These are phyloP conservation scores for Didymellaceae sp. DNA, from an alignment of 2,329 filamentous ascomycete species.

Conservation along the genomic window DNA sequence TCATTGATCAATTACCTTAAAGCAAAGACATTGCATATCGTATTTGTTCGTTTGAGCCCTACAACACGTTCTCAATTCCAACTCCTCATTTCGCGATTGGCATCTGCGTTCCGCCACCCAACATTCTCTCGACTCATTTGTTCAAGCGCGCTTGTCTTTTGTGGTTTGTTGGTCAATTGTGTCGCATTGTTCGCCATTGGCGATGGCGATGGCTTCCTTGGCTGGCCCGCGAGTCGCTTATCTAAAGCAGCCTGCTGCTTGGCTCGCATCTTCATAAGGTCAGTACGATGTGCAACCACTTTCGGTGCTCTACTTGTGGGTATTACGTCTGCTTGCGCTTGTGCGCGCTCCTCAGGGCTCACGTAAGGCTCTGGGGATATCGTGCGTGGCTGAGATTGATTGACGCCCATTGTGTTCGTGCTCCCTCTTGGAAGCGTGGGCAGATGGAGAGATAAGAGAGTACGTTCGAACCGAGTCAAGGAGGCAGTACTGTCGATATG, in stretches of 20 bases:
- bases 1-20: too few species aligned
- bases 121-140: constrained; percentile 40
- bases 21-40: too few species aligned
- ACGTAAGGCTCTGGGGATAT: constrained; percentile 30
- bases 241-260: constrained; percentile 40
- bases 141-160: constrained; percentile 37
- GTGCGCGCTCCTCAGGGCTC: constrained; percentile 32
- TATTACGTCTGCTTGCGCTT: constrained; percentile 34
- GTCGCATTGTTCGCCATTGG: constrained; percentile 6
- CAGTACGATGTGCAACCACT: neutral
- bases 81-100: constrained; percentile 33
- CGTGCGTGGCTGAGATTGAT: constrained; percentile 27
- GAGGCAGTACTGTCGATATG: too few species aligned
- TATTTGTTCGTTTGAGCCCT: neutral
- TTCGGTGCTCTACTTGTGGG: neutral
- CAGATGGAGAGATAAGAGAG: too few species aligned
- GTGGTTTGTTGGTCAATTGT: constrained; percentile 13
- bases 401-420: constrained; percentile 36
- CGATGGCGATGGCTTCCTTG: constrained; percentile 21
- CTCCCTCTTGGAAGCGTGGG: too few species aligned
- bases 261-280: constrained; percentile 36
- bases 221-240: constrained; percentile 31
- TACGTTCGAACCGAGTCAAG: too few species aligned
- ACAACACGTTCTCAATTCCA: constrained; percentile 39
- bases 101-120: constrained; percentile 40